Evolutionary conservation across 345 rosid species (phyloP).

Genomic region (Durio zibethinus): DNA sequence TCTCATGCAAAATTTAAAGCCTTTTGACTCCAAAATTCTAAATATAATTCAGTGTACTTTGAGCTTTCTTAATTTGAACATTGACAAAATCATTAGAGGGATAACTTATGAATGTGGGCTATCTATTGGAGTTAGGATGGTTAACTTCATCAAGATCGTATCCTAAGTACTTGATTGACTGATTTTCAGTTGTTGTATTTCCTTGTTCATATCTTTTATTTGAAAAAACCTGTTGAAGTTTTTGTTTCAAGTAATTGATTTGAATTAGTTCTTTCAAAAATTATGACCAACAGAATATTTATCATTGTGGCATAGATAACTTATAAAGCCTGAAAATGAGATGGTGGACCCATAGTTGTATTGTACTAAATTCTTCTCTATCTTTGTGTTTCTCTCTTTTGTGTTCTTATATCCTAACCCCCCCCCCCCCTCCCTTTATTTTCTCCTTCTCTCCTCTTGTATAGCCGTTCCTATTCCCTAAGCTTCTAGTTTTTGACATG

Average conservation of each 20-base stretch:
- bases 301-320: not conserved
- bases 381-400: too few relatives aligned
- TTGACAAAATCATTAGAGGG: not conserved
- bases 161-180: not conserved
- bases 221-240: not conserved
- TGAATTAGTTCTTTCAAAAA: not conserved
- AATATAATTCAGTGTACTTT: not conserved
- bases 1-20: not conserved
- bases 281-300: not conserved
- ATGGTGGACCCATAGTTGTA: not conserved
- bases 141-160: not conserved
- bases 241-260: not conserved
- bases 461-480: not conserved
- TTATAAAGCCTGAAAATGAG: not conserved
- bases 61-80: not conserved
- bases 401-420: too few relatives aligned
- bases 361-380: not conserved
- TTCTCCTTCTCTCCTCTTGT: not conserved
- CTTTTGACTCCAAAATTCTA: not conserved
- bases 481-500: not conserved
- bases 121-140: not conserved
- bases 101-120: not conserved
- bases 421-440: not conserved
- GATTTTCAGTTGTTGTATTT: not conserved
- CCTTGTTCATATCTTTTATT: not conserved